phyloP scores from a whole-genome alignment of 352 stramenopile species.

The Globisporangium radiosum region DNA sequence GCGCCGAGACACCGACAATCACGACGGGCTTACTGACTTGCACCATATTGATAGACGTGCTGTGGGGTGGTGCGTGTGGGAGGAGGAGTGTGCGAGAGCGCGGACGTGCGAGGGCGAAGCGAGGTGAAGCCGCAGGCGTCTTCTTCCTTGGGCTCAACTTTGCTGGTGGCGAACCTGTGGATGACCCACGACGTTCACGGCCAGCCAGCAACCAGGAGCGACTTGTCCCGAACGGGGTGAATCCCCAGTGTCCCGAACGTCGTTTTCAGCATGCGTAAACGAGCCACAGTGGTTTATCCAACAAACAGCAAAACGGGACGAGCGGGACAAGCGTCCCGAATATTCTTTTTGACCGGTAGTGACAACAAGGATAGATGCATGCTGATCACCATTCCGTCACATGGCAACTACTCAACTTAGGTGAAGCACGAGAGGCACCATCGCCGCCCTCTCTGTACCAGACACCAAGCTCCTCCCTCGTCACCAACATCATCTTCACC shows the following conservation, averaged over 20 bases:
- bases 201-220: not conserved
- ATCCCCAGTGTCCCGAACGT: not conserved
- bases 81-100: not conserved
- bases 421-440: not conserved
- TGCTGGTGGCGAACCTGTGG: not conserved
- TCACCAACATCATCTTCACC: too few relatives aligned
- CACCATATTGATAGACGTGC: constrained; percentile 34
- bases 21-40: constrained; percentile 78
- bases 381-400: not conserved
- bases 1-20: constrained; percentile 57
- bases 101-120: not conserved
- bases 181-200: too few relatives aligned
- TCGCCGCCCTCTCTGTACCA: too few relatives aligned
- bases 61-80: not conserved
- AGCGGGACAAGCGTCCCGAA: too few relatives aligned
- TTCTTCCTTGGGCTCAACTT: constrained; percentile 10
- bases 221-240: constrained; percentile 1
- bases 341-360: not conserved
- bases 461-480: too few relatives aligned
- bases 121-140: not conserved
- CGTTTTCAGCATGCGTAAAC: too few relatives aligned
- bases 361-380: not conserved
- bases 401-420: not conserved
- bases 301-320: too few relatives aligned
- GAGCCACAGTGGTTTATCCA: too few relatives aligned